Evolutionary conservation across 2,329 filamentous ascomycete species (phyloP), one percentile per base, ranked within the genome.

Genomic region (Hypoxylon sp.): DNA sequence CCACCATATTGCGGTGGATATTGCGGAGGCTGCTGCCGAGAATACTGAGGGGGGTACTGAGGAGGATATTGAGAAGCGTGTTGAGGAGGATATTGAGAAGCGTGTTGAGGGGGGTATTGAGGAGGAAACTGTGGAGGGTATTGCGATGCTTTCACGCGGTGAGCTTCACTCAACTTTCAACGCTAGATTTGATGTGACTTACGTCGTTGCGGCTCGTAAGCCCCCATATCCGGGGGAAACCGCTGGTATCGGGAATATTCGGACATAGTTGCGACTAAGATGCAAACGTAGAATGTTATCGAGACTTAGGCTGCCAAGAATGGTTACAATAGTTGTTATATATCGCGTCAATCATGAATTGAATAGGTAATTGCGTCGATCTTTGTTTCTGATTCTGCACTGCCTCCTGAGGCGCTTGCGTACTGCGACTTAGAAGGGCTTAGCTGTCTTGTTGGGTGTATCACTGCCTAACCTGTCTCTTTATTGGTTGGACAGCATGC

Each of bases 161-260:
- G 17, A 59, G 56, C 15, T 42, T 51, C 21, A 13, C 3, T 51
- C 6, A 19, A 59, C 24, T 59, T 59, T 50, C 13, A 51, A 21
- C 27, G 17, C 31, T 24, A 19, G 46, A 21, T 31, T 31, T 53
- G 46, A 53, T 54, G 10, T 31, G 6, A 37, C 50, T 59, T 46
- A 59, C 62, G 44, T 29, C 47, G 37, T 42, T 65, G 32, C 17
- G 47, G 13, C 24, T 59, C 54, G 61, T 59, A 59, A 51, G 29
- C 29, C 7, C 55, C 44, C 54, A 56, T 56, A 35, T 56, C 54
- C 27, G 54, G 54, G 27, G 54, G 27, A 27, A 47, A 56, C 17
- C 42, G 27, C 47, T 56, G 54, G 32, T 24, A 56, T 35, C 32
- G 54, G 27, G 54, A 56, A 11, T 27, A 56, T 47, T 56, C 32